Evolutionary conservation across 148 eudicot genomes (phyloP), one percentile per base, ranked within the genome.

Genomic region (Heliosperma pusillum): DNA sequence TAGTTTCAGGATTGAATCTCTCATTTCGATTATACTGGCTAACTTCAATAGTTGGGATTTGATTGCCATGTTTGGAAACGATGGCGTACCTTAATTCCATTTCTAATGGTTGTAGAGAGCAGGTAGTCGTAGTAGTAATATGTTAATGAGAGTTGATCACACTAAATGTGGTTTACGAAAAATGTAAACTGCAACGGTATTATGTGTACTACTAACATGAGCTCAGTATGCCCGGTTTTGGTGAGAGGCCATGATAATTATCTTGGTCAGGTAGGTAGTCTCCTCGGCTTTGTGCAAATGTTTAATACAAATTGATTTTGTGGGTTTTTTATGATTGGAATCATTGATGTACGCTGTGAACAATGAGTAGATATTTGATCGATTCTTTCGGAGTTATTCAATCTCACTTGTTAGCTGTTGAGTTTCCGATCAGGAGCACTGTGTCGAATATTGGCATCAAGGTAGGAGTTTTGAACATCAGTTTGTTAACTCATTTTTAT

Each of bases 1-100:
- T 65, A 66, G 74, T 73, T 74, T 52, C 80, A 80, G 82, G 80
- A 67, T 52, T 67, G 42, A 42, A 62, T 45, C 66, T 26, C 72
- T 33, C 66, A 59, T 62, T 63, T 74, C 67, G 26, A n/a, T 55
- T 27, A 55, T 27, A 53, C 36, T 59, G 72, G 78, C 69, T 45
- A 79, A 68, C 52, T n/a, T 42, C 66, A 10, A 42, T 75, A 52
- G 52, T 44, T 63, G 68, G 76, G 82, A 70, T 70, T 26, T 60
- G n/a, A 2, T 17, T 74, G 69, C 69, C 42, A 42, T 76, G 53
- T 64, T 20, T 73, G 64, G 67, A 58, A 56, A 42, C 60, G 17
- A 73, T 67, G 68, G 75, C 73, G 60, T 71, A 24, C 66, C 61
- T 26, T 27, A 58, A 40, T 59, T 68, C 70, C 77, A 70, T 19